Base-by-base conservation (phyloP, 1,284 basidiomycete genomes). In the Abortiporus biennis region DNA sequence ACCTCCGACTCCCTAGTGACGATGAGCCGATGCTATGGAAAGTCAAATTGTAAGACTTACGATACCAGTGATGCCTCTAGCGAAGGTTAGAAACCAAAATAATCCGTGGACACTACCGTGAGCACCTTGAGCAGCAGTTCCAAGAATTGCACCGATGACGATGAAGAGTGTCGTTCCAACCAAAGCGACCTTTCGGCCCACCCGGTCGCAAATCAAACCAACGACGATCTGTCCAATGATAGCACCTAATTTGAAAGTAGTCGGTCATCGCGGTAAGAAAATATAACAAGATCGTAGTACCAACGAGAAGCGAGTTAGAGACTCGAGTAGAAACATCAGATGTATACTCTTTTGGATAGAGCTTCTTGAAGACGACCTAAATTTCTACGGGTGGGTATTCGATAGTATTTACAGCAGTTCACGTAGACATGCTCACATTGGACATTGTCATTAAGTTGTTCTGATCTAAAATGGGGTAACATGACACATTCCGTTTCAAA, bases 81-180 rank as follows among this genome's bases (percentile, higher is more conserved):
- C 80, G 47, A 89, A 63, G 0, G 84, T 85, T 48, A 88, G 64
- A 61, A 83, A 85, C 86, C 86, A 90, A 55, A 88, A 84, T 35
- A 89, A 64, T 20, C 80, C 83, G 53, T 66, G 52, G 40, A 67
- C 63, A 47, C 70, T 80, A 38, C 77, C 78, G 34, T 76, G 61
- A 1, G 73, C 70, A 2, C 80, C 85, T 51, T 80, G 74, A 11
- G 87, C 80, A 3, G 80, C 85, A 1, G 86, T 87, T 6, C 74
- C 76, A 27, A 90, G 69, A 22, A 73, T 83, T 13, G 80, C 79
- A 23, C 87, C 87, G 25, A 87, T 42, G 37, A 85, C 78, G 47
- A 90, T 86, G 23, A 85, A 56, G 23, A 77, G 52, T 0, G 86
- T 90, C 3, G 87, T 86, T 23, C 72, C 57, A 16, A 88, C 76